Evolutionary conservation across 73 alveolate genomes (phyloP).

Genomic region (Loxodes magnus): DNA sequence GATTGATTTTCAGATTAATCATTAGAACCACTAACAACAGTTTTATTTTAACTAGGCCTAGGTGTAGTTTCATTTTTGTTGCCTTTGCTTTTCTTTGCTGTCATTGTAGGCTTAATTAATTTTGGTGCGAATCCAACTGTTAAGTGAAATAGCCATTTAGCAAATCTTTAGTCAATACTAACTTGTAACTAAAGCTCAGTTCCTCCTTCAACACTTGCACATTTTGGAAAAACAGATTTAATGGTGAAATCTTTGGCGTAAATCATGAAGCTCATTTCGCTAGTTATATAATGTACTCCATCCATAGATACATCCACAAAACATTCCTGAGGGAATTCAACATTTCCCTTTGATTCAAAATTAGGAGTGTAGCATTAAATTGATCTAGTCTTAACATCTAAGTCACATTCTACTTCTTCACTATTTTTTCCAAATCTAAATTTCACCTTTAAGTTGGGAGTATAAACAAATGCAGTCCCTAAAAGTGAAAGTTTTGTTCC

Average conservation of each 20-base stretch:
- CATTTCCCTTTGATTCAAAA: constrained; percentile 75
- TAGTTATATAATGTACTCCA: constrained; percentile 88
- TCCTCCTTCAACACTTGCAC: constrained; percentile 94
- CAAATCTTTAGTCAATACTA: constrained; percentile 66
- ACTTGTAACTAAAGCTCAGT: constrained; percentile 72
- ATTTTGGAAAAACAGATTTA: constrained; percentile 88
- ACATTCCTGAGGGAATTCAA: constrained; percentile 86
- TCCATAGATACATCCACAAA: constrained; percentile 90
- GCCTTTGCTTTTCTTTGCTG: too few species aligned
- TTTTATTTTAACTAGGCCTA: too few species aligned
- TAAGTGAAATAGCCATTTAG: constrained; percentile 64
- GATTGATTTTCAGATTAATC: constrained; percentile 12
- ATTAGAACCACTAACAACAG: too few species aligned
- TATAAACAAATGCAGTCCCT: constrained; percentile 95
- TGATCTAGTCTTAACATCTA: constrained; percentile 68
- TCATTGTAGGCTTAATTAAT: too few species aligned
- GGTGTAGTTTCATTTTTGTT: too few species aligned
- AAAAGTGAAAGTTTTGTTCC: constrained; percentile 79
- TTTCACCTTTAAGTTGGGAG: constrained; percentile 83
- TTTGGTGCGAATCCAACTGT: constrained; percentile 94
- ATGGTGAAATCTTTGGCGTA: constrained; percentile 83
- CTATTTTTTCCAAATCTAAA: constrained; percentile 81
- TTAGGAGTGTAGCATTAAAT: constrained; percentile 89
- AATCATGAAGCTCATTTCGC: constrained; percentile 86
- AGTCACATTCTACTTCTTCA: constrained; percentile 81